These are phyloP conservation scores for Anaeromyces robustus DNA, from an alignment of 192 early-diverging fungal species.

Conservation along the genomic window DNA sequence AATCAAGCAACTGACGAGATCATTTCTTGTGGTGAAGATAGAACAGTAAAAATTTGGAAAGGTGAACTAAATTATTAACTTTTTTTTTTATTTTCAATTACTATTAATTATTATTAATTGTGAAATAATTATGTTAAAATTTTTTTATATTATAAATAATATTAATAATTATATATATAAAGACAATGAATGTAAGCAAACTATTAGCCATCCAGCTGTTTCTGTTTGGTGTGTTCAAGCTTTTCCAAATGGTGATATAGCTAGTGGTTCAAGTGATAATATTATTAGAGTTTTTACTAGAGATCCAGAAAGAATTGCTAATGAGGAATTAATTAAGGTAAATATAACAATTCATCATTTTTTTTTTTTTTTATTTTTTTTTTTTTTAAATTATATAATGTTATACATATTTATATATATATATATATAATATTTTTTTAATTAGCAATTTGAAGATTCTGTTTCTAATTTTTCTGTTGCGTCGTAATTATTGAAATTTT, in stretches of 20 bases:
- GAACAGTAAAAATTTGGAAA: slow-evolving; percentile 72
- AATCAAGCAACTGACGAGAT: slow-evolving; percentile 52
- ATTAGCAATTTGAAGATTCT: slow-evolving; percentile 12
- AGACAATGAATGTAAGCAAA: slow-evolving; percentile 57
- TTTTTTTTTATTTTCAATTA: too few relatives aligned
- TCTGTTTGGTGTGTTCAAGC: slow-evolving; percentile 81
- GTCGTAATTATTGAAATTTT: slow-evolving; percentile 1
- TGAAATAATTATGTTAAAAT: too few relatives aligned
- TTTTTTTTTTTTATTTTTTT: too few relatives aligned
- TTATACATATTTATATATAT: slow-evolving; percentile 1
- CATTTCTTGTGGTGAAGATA: slow-evolving; percentile 87
- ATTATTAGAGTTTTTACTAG: slow-evolving; percentile 67
- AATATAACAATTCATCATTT: too few relatives aligned
- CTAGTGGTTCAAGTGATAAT: slow-evolving; percentile 73
- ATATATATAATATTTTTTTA: not conserved
- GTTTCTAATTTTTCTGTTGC: slow-evolving; percentile 12
- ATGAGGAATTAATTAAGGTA: slow-evolving; percentile 18
- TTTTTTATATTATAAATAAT: not conserved
- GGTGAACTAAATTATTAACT: slow-evolving; percentile 20
- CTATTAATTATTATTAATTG: too few relatives aligned
- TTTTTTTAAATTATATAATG: too few relatives aligned
- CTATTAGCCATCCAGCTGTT: slow-evolving; percentile 67
- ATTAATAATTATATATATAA: not conserved
- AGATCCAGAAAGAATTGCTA: slow-evolving; percentile 38
- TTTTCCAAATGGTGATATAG: slow-evolving; percentile 65